phyloP scores from a whole-genome alignment of 805 yeast genomes.

The Candida broadrunensis region DNA sequence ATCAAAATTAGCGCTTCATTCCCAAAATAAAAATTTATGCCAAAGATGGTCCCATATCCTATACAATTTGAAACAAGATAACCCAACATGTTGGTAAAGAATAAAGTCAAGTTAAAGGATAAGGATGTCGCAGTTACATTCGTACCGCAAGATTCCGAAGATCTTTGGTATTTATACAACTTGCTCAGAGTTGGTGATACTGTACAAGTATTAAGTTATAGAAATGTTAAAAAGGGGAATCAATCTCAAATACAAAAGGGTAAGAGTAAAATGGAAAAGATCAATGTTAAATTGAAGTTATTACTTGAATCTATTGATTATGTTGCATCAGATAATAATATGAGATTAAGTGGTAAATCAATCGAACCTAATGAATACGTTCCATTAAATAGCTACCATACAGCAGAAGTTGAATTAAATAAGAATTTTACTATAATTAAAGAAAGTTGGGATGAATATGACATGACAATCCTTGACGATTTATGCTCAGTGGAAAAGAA shows the following conservation, averaged over 20 bases:
- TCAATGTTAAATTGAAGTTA: slow-evolving; percentile 45
- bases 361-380: slow-evolving; percentile 68
- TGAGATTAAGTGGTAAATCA: slow-evolving; percentile 80
- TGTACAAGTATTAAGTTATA: slow-evolving; percentile 61
- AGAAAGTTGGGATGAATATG: slow-evolving; percentile 75
- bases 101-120: slow-evolving; percentile 37
- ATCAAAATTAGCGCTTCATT: too few relatives aligned
- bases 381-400: slow-evolving; percentile 82
- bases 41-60: too few relatives aligned
- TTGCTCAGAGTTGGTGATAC: slow-evolving; percentile 74
- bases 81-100: slow-evolving; percentile 10
- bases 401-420: slow-evolving; percentile 74
- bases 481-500: slow-evolving; percentile 72
- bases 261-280: slow-evolving; percentile 57
- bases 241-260: slow-evolving; percentile 24
- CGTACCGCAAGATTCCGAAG: slow-evolving; percentile 86
- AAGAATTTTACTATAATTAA: slow-evolving; percentile 69
- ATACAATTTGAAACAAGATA: too few relatives aligned
- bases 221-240: slow-evolving; percentile 53
- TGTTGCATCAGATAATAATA: slow-evolving; percentile 69
- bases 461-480: slow-evolving; percentile 60
- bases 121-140: slow-evolving; percentile 63
- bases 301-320: slow-evolving; percentile 71
- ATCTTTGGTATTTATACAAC: slow-evolving; percentile 85
- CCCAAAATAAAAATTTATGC: too few relatives aligned